Percentiles rank a stretch among this genome's conserved stretches.
Evolutionary conservation across 2,329 filamentous ascomycete species (phyloP).

Genomic region (Diaporthe destruens): DNA sequence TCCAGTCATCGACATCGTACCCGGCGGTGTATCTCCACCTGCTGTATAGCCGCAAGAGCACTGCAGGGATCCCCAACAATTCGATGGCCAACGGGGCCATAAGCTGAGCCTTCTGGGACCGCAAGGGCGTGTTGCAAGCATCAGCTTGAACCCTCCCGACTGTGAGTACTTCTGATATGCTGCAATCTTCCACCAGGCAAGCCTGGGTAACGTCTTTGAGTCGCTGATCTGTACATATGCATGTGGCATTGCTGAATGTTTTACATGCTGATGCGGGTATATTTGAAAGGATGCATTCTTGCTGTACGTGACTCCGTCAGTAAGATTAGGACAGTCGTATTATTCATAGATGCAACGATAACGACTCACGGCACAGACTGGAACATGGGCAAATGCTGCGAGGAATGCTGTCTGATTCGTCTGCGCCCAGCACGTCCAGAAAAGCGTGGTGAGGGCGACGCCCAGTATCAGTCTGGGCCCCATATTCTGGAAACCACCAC

Average conservation of each 20-base stretch:
- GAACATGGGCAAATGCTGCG: constrained; percentile 25
- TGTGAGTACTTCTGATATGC: constrained; percentile 47
- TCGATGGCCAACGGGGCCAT: constrained; percentile 54
- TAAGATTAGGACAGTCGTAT: background rate
- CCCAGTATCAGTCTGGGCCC: background rate
- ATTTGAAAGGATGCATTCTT: constrained; percentile 44
- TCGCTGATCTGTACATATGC: constrained; percentile 47
- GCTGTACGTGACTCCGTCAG: constrained; percentile 35
- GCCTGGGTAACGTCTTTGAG: constrained; percentile 43
- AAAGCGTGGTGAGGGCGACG: constrained; percentile 7
- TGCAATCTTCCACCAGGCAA: constrained; percentile 48
- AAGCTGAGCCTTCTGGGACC: constrained; percentile 51
- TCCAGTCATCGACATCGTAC: constrained; percentile 55
- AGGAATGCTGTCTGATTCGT: constrained; percentile 34
- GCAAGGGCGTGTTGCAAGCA: constrained; percentile 49
- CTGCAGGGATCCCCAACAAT: constrained; percentile 50
- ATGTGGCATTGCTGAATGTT: constrained; percentile 46
- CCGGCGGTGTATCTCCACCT: constrained; percentile 50
- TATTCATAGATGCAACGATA: background rate
- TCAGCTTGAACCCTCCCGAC: constrained; percentile 50
- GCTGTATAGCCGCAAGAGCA: constrained; percentile 54
- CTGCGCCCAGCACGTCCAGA: constrained; percentile 20
- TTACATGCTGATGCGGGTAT: constrained; percentile 47
- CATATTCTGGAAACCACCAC: constrained; percentile 3
- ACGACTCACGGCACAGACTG: constrained; percentile 26